These are phyloP conservation scores for Microbotryum violaceum DNA, from an alignment of 1,284 basidiomycete species.

Conservation along the genomic window DNA sequence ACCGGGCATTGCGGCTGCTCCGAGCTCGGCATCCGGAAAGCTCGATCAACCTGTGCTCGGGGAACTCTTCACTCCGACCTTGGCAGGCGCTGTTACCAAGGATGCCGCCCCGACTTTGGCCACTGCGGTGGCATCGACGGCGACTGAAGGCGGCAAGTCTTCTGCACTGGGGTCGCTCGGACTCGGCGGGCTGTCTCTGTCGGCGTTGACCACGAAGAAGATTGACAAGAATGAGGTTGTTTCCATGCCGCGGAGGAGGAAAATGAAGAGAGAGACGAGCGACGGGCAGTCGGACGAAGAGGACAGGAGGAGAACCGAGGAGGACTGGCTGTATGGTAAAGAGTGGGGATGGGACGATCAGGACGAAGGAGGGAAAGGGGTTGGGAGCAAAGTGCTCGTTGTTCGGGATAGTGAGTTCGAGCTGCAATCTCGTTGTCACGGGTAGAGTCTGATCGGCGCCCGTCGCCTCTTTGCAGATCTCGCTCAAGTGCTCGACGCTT, in stretches of 20 bases:
- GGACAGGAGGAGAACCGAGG: constrained; percentile 9
- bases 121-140: background rate
- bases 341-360: constrained; percentile 62
- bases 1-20: background rate
- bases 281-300: constrained; percentile 5
- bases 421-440: background rate
- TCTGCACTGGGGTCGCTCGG: background rate
- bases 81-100: background rate
- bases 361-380: constrained; percentile 51
- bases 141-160: background rate
- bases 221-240: constrained; percentile 31
- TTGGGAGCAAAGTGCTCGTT: constrained; percentile 63
- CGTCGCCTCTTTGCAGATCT: constrained; percentile 45
- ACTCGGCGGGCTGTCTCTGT: constrained; percentile 10
- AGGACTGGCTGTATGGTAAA: constrained; percentile 41
- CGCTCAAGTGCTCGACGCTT: constrained; percentile 60
- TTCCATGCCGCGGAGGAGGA: constrained; percentile 11
- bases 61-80: constrained; percentile 24
- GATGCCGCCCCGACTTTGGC: constrained; percentile 2
- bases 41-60: constrained; percentile 11
- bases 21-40: background rate
- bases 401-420: constrained; percentile 65
- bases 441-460: background rate
- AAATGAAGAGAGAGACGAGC: background rate
- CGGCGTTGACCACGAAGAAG: constrained; percentile 15